A percentile compares a stretch with the other conserved stretches of the same genome.
Evolutionary conservation across 305 asterid species (phyloP).

Genomic region (Solanum hybrid): DNA sequence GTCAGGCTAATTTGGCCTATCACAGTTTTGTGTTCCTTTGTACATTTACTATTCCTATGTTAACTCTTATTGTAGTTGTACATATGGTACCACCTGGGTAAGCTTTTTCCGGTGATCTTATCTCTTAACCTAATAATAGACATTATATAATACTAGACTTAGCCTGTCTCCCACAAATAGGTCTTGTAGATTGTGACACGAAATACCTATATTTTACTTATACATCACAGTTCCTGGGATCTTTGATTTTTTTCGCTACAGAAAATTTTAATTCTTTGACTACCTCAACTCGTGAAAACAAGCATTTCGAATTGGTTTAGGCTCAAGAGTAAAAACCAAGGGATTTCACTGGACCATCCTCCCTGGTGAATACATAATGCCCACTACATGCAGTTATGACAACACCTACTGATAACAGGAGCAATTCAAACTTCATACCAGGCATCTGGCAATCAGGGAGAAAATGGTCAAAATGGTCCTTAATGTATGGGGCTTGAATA

Average conservation of each 20-base stretch:
- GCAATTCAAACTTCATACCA: conserved; percentile 3
- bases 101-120: not conserved
- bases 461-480: too few relatives aligned
- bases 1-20: not conserved
- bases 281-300: not conserved
- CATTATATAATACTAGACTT: not conserved
- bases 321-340: not conserved
- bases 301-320: not conserved
- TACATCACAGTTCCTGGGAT: not conserved
- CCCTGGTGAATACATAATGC: not conserved
- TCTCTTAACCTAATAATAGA: not conserved
- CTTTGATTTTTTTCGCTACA: not conserved
- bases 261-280: not conserved
- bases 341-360: not conserved
- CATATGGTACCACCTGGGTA: not conserved
- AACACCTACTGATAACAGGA: not conserved
- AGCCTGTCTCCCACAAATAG: not conserved
- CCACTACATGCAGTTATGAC: not conserved
- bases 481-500: too few relatives aligned
- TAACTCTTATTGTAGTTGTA: not conserved
- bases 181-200: not conserved
- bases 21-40: not conserved
- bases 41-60: not conserved
- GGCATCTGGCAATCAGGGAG: not conserved
- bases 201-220: not conserved